phyloP scores from a whole-genome alignment of 345 rosid species.

The Populus pruinosa region DNA sequence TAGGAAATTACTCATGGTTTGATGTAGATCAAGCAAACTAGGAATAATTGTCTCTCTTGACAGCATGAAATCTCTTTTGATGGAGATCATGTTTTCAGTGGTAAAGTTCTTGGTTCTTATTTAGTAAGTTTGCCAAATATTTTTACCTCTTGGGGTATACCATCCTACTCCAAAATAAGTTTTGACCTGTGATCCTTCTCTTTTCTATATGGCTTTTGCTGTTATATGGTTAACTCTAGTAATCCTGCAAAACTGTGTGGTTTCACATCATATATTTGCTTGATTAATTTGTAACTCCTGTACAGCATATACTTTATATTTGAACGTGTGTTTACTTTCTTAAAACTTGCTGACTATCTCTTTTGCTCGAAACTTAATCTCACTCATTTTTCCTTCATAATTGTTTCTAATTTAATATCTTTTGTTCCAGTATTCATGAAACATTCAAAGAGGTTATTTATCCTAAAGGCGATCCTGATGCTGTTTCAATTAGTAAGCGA shows the following conservation, averaged over 20 bases:
- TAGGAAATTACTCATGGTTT: too few relatives aligned
- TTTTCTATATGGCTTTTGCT: not conserved
- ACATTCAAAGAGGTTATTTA: conserved; percentile 81
- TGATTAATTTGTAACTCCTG: not conserved
- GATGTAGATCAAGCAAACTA: too few relatives aligned
- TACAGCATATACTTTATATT: not conserved
- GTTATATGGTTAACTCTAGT: not conserved
- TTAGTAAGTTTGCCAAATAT: not conserved
- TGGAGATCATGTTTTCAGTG: not conserved
- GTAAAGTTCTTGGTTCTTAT: not conserved
- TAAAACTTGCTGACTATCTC: not conserved
- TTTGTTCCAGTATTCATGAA: conserved; percentile 55
- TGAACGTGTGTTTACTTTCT: not conserved
- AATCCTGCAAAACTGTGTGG: not conserved
- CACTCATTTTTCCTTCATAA: not conserved
- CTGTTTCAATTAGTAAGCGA: conserved; percentile 83
- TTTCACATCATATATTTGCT: not conserved
- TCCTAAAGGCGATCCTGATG: conserved; percentile 91
- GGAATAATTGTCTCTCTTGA: too few relatives aligned
- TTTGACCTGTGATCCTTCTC: not conserved
- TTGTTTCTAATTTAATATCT: not conserved
- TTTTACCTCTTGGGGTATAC: not conserved
- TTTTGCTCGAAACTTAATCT: not conserved
- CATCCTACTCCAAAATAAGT: not conserved
- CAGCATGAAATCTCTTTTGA: too few relatives aligned